Conservation (phyloP, 805 yeast genomes). For the Candida coquimbonensis region DNA sequence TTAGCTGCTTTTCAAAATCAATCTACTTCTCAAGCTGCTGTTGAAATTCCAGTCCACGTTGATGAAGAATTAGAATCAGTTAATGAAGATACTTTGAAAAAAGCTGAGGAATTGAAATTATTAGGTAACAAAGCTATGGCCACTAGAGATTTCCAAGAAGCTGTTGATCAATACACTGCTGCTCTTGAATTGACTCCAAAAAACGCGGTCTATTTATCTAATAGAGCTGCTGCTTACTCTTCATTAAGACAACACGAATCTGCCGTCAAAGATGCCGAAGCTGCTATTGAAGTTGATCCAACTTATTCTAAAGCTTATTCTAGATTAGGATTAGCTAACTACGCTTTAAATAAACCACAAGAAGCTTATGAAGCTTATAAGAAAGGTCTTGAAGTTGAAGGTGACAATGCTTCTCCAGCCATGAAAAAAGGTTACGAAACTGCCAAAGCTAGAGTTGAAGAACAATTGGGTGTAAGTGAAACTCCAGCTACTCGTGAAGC, state of each 20-base stretch:
- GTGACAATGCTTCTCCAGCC: constrained; percentile 75
- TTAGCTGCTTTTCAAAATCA: constrained; percentile 23
- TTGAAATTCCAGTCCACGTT: constrained; percentile 36
- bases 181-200: constrained; percentile 66
- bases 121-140: constrained; percentile 93
- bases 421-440: constrained; percentile 93
- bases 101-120: constrained; percentile 78
- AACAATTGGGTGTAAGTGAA: constrained; percentile 44
- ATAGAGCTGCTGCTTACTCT: constrained; percentile 95
- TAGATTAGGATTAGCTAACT: constrained; percentile 88
- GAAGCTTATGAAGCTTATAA: constrained; percentile 89
- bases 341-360: constrained; percentile 88
- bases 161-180: constrained; percentile 70
- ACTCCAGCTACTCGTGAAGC: constrained; percentile 13
- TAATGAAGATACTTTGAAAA: constrained; percentile 46
- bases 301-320: constrained; percentile 88
- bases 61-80: constrained; percentile 31
- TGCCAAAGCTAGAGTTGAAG: constrained; percentile 82
- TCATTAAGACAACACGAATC: constrained; percentile 64
- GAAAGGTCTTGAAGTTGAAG: constrained; percentile 81
- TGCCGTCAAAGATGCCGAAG: constrained; percentile 79
- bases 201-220: constrained; percentile 82
- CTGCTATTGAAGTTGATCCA: constrained; percentile 74
- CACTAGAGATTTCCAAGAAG: constrained; percentile 56
- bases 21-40: constrained; percentile 17